Evolutionary conservation across 2,329 filamentous ascomycete species (phyloP).

Genomic region (Xylariales sp.): DNA sequence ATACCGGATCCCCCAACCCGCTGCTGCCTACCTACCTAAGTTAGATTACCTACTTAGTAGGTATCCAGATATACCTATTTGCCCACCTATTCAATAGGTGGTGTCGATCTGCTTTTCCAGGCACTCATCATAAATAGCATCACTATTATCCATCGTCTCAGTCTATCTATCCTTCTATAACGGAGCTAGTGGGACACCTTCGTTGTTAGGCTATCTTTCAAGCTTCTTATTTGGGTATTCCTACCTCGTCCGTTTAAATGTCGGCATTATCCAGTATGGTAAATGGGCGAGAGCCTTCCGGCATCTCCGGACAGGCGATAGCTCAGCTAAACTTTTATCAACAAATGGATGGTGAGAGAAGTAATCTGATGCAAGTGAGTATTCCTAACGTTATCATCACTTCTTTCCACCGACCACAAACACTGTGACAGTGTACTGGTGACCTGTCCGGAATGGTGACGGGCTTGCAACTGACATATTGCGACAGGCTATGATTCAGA

Average conservation of each 20-base stretch:
- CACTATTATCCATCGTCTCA: not conserved
- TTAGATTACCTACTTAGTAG: too few species aligned
- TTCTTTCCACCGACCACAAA: not conserved
- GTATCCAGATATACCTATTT: not conserved
- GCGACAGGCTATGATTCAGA: constrained; percentile 45
- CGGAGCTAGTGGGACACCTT: not conserved
- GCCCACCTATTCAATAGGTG: constrained; percentile 6
- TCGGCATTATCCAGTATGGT: constrained; percentile 32
- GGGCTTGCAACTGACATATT: constrained; percentile 32
- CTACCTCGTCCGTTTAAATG: constrained; percentile 25
- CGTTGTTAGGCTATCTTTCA: not conserved
- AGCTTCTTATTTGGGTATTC: not conserved
- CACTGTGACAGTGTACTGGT: not conserved
- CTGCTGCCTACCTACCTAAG: constrained; percentile 24
- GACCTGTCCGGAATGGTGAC: not conserved
- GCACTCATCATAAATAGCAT: constrained; percentile 10
- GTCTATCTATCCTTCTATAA: not conserved
- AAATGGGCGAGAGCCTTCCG: constrained; percentile 42
- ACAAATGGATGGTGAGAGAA: constrained; percentile 46
- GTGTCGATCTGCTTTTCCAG: not conserved
- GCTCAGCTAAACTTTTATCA: constrained; percentile 46
- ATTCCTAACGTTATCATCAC: not conserved
- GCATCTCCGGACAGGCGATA: constrained; percentile 37
- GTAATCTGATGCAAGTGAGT: constrained; percentile 47
- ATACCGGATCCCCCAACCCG: constrained; percentile 20